Percentiles rank a stretch among this genome's conserved stretches.
These are phyloP conservation scores for Penicillium glabrum DNA, from an alignment of 2,329 filamentous ascomycete genomes.

Conservation along the genomic window DNA sequence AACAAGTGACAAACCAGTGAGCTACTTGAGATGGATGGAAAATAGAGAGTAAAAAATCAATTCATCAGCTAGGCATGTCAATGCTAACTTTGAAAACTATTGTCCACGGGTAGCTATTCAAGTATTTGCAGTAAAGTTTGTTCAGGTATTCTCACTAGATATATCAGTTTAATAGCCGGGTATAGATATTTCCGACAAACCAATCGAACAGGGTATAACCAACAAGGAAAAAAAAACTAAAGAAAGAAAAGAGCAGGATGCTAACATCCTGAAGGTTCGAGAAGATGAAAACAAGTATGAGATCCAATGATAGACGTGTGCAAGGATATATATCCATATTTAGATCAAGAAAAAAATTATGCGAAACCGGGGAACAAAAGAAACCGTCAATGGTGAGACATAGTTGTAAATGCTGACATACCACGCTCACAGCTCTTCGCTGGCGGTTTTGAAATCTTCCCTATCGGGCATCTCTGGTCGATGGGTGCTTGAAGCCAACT, in stretches of 20 bases:
- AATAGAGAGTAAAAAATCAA: too few relatives aligned
- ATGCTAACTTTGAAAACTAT: too few relatives aligned
- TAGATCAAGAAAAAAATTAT: not conserved
- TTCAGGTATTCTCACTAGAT: not conserved
- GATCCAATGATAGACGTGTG: not conserved
- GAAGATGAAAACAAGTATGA: not conserved
- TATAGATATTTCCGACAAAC: not conserved
- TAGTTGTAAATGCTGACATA: not conserved
- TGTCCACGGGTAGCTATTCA: too few relatives aligned
- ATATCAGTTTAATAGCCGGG: not conserved
- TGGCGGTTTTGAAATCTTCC: constrained; percentile 31
- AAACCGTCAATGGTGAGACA: not conserved
- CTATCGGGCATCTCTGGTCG: constrained; percentile 30
- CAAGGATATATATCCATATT: not conserved
- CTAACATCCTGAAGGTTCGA: not conserved
- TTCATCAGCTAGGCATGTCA: too few relatives aligned
- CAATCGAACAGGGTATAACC: not conserved
- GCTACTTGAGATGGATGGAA: too few relatives aligned
- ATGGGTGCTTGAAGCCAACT: constrained; percentile 7
- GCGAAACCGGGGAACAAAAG: not conserved
- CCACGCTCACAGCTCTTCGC: constrained; percentile 13
- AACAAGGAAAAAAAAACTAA: not conserved
- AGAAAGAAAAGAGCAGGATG: not conserved
- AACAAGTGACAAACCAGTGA: too few relatives aligned
- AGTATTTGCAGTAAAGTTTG: not conserved